phyloP scores from a whole-genome alignment of 1,284 basidiomycete species.

The Fomitopsis schrenkii region DNA sequence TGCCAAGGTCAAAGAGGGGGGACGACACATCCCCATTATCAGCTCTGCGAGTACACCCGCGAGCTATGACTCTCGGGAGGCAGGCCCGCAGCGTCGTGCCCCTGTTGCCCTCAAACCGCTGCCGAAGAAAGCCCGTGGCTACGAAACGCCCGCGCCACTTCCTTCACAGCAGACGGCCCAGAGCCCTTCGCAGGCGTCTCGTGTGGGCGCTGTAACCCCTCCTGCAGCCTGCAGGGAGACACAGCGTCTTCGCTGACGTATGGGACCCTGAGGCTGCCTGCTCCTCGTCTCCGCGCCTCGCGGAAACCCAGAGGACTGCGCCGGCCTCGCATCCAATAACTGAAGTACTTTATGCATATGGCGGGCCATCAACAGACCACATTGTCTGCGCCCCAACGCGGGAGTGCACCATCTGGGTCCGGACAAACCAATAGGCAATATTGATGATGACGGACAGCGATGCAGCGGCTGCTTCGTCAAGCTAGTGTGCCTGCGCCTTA shows the following conservation, averaged over 20 bases:
- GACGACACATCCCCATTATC: neutral
- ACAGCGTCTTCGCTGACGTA: neutral
- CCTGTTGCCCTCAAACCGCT: neutral
- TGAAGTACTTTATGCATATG: no score
- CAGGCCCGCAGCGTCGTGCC: neutral
- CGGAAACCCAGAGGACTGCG: neutral
- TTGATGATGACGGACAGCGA: neutral
- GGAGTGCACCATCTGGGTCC: neutral
- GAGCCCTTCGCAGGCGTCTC: neutral
- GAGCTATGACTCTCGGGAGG: neutral
- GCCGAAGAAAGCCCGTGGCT: neutral
- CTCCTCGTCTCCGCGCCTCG: neutral
- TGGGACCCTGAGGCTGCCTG: neutral
- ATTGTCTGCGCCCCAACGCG: neutral
- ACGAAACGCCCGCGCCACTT: neutral
- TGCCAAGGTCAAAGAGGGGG: no score
- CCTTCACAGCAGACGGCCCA: neutral
- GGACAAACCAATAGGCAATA: constrained; percentile 1
- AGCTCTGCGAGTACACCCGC: neutral
- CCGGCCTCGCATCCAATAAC: no score
- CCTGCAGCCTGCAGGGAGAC: neutral
- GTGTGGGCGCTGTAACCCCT: neutral
- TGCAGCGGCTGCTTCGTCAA: no score
- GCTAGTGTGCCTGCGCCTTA: neutral
- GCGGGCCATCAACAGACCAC: no score